A percentile compares a stretch with the other conserved stretches of the same genome.
phyloP scores from a whole-genome alignment of 2,329 filamentous ascomycete species.

The Aspergillus terreus region DNA sequence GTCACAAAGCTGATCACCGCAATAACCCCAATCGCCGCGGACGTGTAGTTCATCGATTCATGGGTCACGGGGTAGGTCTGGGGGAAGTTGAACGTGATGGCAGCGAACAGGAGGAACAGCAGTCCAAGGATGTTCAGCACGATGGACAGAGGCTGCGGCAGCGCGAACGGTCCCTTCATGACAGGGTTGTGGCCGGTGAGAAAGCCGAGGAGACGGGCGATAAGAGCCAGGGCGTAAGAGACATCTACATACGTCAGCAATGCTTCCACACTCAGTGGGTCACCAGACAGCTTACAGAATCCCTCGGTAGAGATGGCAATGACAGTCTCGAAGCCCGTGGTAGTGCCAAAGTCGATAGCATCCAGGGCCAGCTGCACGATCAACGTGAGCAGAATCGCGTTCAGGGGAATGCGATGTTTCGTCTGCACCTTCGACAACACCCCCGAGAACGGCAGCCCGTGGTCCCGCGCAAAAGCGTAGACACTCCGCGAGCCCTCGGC shows the following conservation, averaged over 20 bases:
- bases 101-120: constrained; percentile 51
- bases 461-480: constrained; percentile 48
- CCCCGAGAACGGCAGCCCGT: constrained; percentile 51
- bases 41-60: constrained; percentile 58
- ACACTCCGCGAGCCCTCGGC: constrained; percentile 47
- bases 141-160: constrained; percentile 44
- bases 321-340: constrained; percentile 54
- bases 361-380: constrained; percentile 52
- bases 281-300: constrained; percentile 43
- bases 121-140: constrained; percentile 50
- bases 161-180: constrained; percentile 36
- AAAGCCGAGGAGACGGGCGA: constrained; percentile 49
- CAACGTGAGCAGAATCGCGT: constrained; percentile 47
- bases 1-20: constrained; percentile 49
- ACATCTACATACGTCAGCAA: constrained; percentile 38
- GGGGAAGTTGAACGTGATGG: constrained; percentile 57
- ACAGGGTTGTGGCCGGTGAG: constrained; percentile 38
- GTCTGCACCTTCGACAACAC: constrained; percentile 45
- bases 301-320: constrained; percentile 56
- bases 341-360: constrained; percentile 54
- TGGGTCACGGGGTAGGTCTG: constrained; percentile 47
- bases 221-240: constrained; percentile 55
- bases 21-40: constrained; percentile 53
- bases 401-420: constrained; percentile 48
- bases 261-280: background rate